These are phyloP conservation scores for Bipolaris zeicola DNA, from an alignment of 2,329 filamentous ascomycete genomes.

Conservation along the genomic window DNA sequence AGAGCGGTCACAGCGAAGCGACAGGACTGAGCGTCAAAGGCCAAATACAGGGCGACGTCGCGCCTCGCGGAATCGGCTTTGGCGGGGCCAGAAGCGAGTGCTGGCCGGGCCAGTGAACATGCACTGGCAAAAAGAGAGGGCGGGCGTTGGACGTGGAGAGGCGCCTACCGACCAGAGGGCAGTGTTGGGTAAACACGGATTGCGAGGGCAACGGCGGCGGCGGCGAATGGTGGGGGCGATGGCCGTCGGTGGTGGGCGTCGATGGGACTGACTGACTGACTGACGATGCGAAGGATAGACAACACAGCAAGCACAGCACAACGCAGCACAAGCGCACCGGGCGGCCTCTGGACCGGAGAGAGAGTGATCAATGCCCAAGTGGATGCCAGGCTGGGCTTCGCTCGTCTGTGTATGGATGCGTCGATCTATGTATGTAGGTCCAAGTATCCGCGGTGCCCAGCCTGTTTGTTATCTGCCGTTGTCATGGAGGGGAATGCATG, in stretches of 20 bases:
- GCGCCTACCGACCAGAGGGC: slow-evolving; percentile 9
- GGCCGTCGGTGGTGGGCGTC: background rate
- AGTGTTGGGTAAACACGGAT: slow-evolving; percentile 28
- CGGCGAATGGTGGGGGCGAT: slow-evolving; percentile 14
- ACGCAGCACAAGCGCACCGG: background rate
- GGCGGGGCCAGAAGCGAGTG: background rate
- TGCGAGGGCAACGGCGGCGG: slow-evolving; percentile 26
- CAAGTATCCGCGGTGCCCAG: background rate
- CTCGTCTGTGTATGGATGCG: background rate
- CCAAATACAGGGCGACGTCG: background rate
- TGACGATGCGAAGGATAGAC: background rate
- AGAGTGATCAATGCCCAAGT: background rate
- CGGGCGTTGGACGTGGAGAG: background rate
- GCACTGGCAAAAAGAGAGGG: background rate
- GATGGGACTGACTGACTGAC: background rate
- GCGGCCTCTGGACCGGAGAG: background rate
- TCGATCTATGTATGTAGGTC: background rate
- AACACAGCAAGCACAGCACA: background rate
- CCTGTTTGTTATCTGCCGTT: slow-evolving; percentile 23
- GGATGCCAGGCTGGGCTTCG: background rate
- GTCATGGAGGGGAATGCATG: slow-evolving; percentile 26
- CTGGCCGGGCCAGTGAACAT: background rate
- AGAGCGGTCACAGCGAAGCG: slow-evolving; percentile 13
- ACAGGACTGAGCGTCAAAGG: slow-evolving; percentile 6
- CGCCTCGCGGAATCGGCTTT: background rate